phyloP scores from a whole-genome alignment of 352 stramenopile genomes.

The Pythium myriotylum region DNA sequence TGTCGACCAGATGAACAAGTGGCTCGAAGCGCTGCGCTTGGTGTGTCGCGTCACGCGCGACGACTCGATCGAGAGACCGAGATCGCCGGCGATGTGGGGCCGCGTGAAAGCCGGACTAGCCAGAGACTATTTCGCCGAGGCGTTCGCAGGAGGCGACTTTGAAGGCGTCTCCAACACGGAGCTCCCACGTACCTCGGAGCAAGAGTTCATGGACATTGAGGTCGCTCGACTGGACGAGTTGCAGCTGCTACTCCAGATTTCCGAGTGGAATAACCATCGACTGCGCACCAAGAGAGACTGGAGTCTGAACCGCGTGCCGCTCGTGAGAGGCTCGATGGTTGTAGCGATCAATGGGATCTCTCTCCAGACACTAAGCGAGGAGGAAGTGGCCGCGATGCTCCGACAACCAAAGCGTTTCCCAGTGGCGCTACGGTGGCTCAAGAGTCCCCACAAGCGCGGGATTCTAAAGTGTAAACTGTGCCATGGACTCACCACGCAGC shows the following conservation, averaged over 20 bases:
- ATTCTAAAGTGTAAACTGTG: constrained; percentile 57
- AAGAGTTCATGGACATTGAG: constrained; percentile 26
- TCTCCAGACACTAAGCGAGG: constrained; percentile 55
- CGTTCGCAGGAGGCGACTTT: neutral
- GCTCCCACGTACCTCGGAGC: constrained; percentile 24
- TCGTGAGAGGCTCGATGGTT: constrained; percentile 58
- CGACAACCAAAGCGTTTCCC: constrained; percentile 35
- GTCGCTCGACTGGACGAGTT: constrained; percentile 17
- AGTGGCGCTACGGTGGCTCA: constrained; percentile 50
- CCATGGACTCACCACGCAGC: constrained; percentile 52
- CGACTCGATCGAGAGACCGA: constrained; percentile 2
- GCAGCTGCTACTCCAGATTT: constrained; percentile 20
- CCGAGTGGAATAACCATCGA: constrained; percentile 61
- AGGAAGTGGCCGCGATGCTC: constrained; percentile 47
- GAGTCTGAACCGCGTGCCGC: constrained; percentile 23
- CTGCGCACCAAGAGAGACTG: constrained; percentile 54
- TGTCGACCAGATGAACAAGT: constrained; percentile 46
- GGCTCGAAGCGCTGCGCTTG: constrained; percentile 43
- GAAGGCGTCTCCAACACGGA: constrained; percentile 6
- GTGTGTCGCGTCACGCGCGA: constrained; percentile 20
- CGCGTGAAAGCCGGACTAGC: neutral
- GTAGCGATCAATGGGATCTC: constrained; percentile 64
- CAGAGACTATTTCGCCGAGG: neutral
- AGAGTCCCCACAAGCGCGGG: constrained; percentile 46
- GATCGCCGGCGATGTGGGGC: constrained; percentile 16